A percentile compares a stretch with the other conserved stretches of the same genome.
Evolutionary conservation across 2,329 filamentous ascomycete species (phyloP).

Genomic region (Exophiala alcalophila): DNA sequence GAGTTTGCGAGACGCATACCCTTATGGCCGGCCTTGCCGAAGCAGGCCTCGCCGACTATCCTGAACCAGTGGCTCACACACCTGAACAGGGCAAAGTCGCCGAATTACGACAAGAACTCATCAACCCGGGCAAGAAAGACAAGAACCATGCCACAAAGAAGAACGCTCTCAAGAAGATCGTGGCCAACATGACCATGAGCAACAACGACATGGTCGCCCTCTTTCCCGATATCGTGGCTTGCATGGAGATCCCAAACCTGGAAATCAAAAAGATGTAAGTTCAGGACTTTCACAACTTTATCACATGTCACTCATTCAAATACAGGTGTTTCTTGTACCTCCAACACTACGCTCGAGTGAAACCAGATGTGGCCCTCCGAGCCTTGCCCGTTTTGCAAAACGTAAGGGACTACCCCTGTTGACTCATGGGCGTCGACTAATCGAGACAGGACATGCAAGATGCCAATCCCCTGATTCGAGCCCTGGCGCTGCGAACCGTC

Average conservation of each 20-base stretch:
- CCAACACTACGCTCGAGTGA: conserved; percentile 93
- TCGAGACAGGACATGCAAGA: conserved; percentile 80
- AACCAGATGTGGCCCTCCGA: conserved; percentile 89
- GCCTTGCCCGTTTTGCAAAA: conserved; percentile 82
- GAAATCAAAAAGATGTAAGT: conserved; percentile 99
- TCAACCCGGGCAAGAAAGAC: conserved; percentile 93
- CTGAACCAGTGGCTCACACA: conserved; percentile 8
- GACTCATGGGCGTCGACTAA: conserved; percentile 9
- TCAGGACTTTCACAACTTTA: conserved; percentile 8
- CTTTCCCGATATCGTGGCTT: conserved; percentile 90
- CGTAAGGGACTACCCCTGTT: conserved; percentile 47
- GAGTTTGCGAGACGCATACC: neutral
- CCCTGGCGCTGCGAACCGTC: conserved; percentile 88
- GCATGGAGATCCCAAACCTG: conserved; percentile 90
- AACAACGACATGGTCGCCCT: conserved; percentile 99
- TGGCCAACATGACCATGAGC: conserved; percentile 99
- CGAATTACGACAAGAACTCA: conserved; percentile 90
- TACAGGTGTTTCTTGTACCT: conserved; percentile 92
- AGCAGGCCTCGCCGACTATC: conserved; percentile 2
- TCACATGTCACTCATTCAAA: neutral
- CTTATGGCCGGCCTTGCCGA: conserved; percentile 1
- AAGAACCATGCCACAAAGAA: conserved; percentile 95
- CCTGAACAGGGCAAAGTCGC: conserved; percentile 92
- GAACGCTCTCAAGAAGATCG: conserved; percentile 98
- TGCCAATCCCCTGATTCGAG: conserved; percentile 84